phyloP scores from a whole-genome alignment of 2,329 filamentous ascomycete genomes.

The Lasiodiplodia citricola region DNA sequence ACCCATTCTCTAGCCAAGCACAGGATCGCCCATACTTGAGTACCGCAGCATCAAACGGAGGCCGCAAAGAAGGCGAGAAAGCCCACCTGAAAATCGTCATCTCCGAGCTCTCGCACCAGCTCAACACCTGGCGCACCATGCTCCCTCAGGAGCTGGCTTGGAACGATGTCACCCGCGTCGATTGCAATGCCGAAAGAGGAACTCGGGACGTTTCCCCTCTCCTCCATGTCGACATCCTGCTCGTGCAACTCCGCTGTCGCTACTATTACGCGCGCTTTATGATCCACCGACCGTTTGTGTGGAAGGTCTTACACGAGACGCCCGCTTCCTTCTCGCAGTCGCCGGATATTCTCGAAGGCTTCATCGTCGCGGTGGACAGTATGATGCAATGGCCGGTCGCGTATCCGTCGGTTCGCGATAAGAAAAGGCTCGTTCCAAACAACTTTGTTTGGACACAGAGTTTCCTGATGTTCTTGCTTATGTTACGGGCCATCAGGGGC shows the following conservation, averaged over 20 bases:
- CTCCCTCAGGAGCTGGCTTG: slow-evolving; percentile 62
- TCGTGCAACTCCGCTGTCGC: slow-evolving; percentile 29
- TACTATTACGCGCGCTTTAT: slow-evolving; percentile 31
- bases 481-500: neutral
- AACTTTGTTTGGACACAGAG: slow-evolving; percentile 68
- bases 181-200: neutral
- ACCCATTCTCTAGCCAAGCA: neutral
- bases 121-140: slow-evolving; percentile 63
- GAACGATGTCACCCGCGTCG: slow-evolving; percentile 51
- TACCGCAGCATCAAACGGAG: neutral
- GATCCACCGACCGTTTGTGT: slow-evolving; percentile 29
- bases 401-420: slow-evolving; percentile 61
- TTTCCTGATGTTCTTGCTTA: slow-evolving; percentile 59
- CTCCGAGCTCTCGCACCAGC: slow-evolving; percentile 58
- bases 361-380: slow-evolving; percentile 50
- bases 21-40: no score
- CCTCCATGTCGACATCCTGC: slow-evolving; percentile 36
- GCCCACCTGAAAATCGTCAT: slow-evolving; percentile 39
- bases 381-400: slow-evolving; percentile 64
- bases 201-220: neutral
- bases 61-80: slow-evolving; percentile 29
- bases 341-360: neutral
- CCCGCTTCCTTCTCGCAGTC: slow-evolving; percentile 42
- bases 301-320: slow-evolving; percentile 37
- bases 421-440: slow-evolving; percentile 64